Base-by-base conservation (phyloP, 192 early-diverging fungal species). In the Coemansia sp. region DNA sequence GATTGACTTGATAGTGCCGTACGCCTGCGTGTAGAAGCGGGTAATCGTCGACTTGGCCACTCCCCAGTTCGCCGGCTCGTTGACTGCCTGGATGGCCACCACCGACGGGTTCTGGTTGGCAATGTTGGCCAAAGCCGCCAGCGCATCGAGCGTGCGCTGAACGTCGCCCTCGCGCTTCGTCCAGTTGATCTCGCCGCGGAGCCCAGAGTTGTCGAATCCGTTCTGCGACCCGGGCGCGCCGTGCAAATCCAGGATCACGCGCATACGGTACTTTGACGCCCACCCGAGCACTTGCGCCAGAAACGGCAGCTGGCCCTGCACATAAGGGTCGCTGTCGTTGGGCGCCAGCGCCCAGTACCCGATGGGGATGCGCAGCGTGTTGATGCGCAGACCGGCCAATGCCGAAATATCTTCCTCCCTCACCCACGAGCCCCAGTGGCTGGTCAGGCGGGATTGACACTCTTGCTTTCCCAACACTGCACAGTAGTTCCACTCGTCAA, bases 171-270 rank as follows among this genome's bases (percentile, higher is more conserved):
- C 48, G 0, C 52, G 19, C 35, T 77, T 77, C 29, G 69, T 47
- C 80, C 80, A 81, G 18, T 18, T 42, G 43, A 81, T 77, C 12
- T 67, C 66, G 22, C 80, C 80, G 3, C 69, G 69, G 18, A 48
- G 58, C 10, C 80, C 80, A 4, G 73, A 77, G 23, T 81, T 81
- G 31, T 81, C 80, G 21, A 81, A 88, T 1, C 87, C 87, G 58
- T 90, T 90, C 54, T 90, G 89, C 21, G 86, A 88, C 6, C 89
- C 89, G 23, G 89, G 89, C 1, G 83, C 84, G 0, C 80, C 84
- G 50, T 90, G 87, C n/a, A 90, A 54, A 33, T 90, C 87, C 1
- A 90, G 63, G 60, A 87, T 82, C 25, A 89, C 86, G 18, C 87
- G 80, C 46, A 90, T 64, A 6, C 82, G 77, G 53, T 86, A 85